Conservation (phyloP, 1,139 yeast species). For the Entelexis sorbosivorans region DNA sequence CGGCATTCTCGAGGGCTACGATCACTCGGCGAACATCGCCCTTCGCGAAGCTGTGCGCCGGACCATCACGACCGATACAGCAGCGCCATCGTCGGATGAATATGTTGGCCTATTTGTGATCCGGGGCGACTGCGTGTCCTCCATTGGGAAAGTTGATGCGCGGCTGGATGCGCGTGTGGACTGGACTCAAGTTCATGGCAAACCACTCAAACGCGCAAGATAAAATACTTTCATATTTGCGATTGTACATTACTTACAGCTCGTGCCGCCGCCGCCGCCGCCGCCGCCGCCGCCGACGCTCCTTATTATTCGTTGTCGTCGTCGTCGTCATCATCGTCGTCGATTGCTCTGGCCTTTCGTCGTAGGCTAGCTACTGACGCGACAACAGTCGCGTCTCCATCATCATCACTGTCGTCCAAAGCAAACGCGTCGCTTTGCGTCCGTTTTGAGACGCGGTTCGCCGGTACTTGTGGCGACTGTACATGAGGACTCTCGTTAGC, state of each 20-base stretch:
- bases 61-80: constrained; percentile 31
- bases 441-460: constrained; percentile 1
- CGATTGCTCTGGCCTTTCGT: constrained; percentile 8
- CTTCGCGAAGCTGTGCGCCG: constrained; percentile 52
- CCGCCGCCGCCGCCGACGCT: too few relatives aligned
- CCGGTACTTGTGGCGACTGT: too few relatives aligned
- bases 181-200: constrained; percentile 40
- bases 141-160: constrained; percentile 61
- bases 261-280: too few relatives aligned
- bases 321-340: constrained; percentile 8
- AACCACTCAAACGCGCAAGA: constrained; percentile 12
- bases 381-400: constrained; percentile 11
- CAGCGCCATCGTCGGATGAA: constrained; percentile 40
- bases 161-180: constrained; percentile 41
- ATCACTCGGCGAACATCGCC: constrained; percentile 65
- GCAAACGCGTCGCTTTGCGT: constrained; percentile 18
- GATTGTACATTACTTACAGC: background rate
- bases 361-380: background rate
- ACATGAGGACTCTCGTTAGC: too few relatives aligned
- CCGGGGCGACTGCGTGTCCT: constrained; percentile 74
- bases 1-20: constrained; percentile 72
- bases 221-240: background rate
- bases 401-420: constrained; percentile 11
- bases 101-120: constrained; percentile 56
- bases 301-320: background rate